A percentile compares a stretch with the other conserved stretches of the same genome.
phyloP scores from a whole-genome alignment of 768 basidiomycete genomes.

The Tylopilus sp. region DNA sequence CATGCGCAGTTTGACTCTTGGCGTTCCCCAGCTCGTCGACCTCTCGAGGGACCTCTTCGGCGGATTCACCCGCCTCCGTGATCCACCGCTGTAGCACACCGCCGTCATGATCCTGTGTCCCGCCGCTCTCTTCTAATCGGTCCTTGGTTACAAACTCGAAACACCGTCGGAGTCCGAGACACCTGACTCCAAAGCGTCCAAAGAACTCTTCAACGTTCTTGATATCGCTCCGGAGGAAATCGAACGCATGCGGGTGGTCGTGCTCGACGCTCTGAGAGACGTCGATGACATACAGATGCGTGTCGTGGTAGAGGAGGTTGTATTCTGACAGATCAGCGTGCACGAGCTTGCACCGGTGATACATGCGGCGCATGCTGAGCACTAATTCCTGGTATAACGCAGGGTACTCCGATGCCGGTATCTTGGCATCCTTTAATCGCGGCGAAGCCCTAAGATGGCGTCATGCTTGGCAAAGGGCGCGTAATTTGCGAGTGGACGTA shows the following conservation, averaged over 20 bases:
- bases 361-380: constrained; percentile 78
- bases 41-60: constrained; percentile 10
- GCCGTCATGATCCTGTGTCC: constrained; percentile 24
- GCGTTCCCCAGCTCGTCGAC: constrained; percentile 10
- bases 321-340: constrained; percentile 99
- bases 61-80: constrained; percentile 32
- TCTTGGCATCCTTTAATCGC: constrained; percentile 83
- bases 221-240: constrained; percentile 91
- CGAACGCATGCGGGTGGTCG: constrained; percentile 94
- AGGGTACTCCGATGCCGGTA: constrained; percentile 48
- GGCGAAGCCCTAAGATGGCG: constrained; percentile 72
- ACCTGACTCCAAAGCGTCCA: constrained; percentile 63
- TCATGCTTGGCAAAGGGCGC: constrained; percentile 2
- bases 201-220: constrained; percentile 95
- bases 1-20: constrained; percentile 44
- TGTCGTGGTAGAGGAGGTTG: constrained; percentile 86
- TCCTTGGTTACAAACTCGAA: constrained; percentile 88
- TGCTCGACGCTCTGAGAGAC: constrained; percentile 99
- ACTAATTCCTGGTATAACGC: constrained; percentile 77
- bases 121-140: constrained; percentile 34
- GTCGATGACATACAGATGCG: constrained; percentile 90
- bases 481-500: constrained; percentile 35
- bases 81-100: constrained; percentile 47
- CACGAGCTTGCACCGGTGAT: constrained; percentile 87
- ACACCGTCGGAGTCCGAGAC: constrained; percentile 74